Evolutionary conservation across 1,284 basidiomycete species (phyloP), one percentile per base, ranked within the genome.

Genomic region (Vanrija sp.): DNA sequence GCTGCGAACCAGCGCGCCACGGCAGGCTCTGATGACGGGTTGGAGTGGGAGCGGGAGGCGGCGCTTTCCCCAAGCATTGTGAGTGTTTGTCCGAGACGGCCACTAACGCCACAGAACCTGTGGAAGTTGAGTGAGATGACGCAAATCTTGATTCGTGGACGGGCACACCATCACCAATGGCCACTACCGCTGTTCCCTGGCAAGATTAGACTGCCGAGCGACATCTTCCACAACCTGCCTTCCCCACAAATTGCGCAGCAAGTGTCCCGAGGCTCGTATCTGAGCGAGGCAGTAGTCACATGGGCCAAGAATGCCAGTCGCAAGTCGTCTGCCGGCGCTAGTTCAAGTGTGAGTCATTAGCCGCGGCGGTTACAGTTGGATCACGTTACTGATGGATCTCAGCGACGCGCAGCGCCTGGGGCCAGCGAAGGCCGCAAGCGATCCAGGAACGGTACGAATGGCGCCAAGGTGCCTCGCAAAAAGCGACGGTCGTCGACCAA

Each of bases 61-160:
- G 31, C 31, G 6, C 7, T 20, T 2, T 53, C 50, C 6, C 44
- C 53, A 7, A 53, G 51, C 6, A 49, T 55, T 10, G 57, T 59
- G 45, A 52, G 57, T 54, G 7, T n/a, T 45, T 7, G 24, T 12
- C 19, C 7, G 45, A 12, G 4, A 15, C 23, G 37, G 35, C 35
- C 14, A 43, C 53, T 57, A 49, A 57, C 16, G 15, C 4, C 38
- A 4, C 66, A 96, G 89, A 88, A 89, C 66, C 78, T 99, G 25
- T 97, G 96, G 69, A 82, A 85, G n/a, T 79, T 91, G 45, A 85
- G 86, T 59, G 96, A 98, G 67, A 78, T 98, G 5, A 85, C 93
- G 0, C 89, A 96, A 73, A 83, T 90, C 59, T 77, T 96, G 35
- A 88, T 98, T 71, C 88, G 86, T 65, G 77, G 78, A 1, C 81